Base-by-base conservation (phyloP, 192 early-diverging fungal genomes). In the Umbelopsis vinacea region DNA sequence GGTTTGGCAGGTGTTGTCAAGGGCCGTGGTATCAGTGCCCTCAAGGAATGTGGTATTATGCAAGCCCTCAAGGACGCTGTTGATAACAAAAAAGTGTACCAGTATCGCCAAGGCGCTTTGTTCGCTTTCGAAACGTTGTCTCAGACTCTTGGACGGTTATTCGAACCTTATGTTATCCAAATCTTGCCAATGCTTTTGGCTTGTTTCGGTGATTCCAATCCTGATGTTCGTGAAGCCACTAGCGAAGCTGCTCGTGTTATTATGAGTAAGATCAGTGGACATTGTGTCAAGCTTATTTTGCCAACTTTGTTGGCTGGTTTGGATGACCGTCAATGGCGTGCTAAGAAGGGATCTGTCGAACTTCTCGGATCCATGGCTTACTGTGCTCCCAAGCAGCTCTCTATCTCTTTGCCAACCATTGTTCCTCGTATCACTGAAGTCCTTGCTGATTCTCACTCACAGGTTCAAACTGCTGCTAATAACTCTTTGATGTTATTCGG, bases 151-250 rank as follows among this genome's bases (percentile, higher is more conserved):
- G 96, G 96, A 10, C 90, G 96, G 46, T 82, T 98, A 71, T 98
- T 98, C 79, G 97, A 99, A 76, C 97, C 97, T 5, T 97, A 98
- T 74, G 89, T 97, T 52, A 94, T 97, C 69, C 95, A 98, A 77
- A 92, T 98, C 67, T 78, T 97, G 35, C 98, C 98, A 14, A 73
- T 91, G 38, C 84, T 99, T 60, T 86, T 99, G 11, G 84, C 88
- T 3, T 92, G 94, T 73, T 98, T 93, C 79, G 91, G 94, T 74
- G 98, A 99, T 73, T 71, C 82, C 50, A 92, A 88, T 52, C 71
- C 82, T 15, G 92, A 93, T 66, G 95, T 99, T 33, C 95, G 98
- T 37, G 92, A 95, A 46, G 97, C 97, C 0, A 93, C 96, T 11
- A 75, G 90, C 15, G 96, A 98, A 71, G 87, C 98, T 3, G 88